A percentile compares a stretch with the other conserved stretches of the same genome.
Conservation (phyloP, 208 protist species). For the Acanthamoeba rhysodes region DNA sequence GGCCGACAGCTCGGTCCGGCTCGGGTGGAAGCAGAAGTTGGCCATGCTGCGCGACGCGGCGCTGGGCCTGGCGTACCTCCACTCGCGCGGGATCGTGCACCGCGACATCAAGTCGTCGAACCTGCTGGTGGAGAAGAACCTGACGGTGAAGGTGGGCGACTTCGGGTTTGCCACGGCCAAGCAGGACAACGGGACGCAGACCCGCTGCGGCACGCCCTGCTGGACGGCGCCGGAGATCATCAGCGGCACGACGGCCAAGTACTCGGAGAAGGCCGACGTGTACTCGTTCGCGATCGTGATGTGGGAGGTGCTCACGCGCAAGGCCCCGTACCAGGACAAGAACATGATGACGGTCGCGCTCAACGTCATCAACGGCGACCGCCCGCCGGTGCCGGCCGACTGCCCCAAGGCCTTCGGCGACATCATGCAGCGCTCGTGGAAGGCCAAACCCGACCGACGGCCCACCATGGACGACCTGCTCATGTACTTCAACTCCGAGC, state of each 20-base stretch:
- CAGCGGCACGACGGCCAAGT: slow-evolving; percentile 6
- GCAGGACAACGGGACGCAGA: slow-evolving; percentile 69
- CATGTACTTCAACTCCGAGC: background rate
- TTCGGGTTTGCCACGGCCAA: slow-evolving; percentile 69
- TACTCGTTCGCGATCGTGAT: slow-evolving; percentile 71
- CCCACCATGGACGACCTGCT: background rate
- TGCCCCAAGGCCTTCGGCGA: slow-evolving; percentile 20
- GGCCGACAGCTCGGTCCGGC: slow-evolving; percentile 48
- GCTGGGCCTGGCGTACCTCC: slow-evolving; percentile 44
- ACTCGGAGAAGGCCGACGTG: slow-evolving; percentile 61
- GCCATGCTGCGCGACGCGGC: slow-evolving; percentile 49
- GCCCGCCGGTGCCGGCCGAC: background rate
- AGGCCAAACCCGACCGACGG: background rate
- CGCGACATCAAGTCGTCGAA: slow-evolving; percentile 74
- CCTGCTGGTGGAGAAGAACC: slow-evolving; percentile 40
- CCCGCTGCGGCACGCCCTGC: slow-evolving; percentile 61
- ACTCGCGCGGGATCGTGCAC: slow-evolving; percentile 49
- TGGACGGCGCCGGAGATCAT: slow-evolving; percentile 67
- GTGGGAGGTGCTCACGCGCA: slow-evolving; percentile 69
- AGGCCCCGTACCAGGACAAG: slow-evolving; percentile 11
- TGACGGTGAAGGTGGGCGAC: slow-evolving; percentile 44
- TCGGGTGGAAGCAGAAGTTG: slow-evolving; percentile 37
- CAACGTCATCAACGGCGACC: slow-evolving; percentile 31
- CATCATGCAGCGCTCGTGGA: background rate
- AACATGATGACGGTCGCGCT: slow-evolving; percentile 63